Base-by-base conservation (phyloP, 1,139 yeast genomes). In the Suhomyces yuchorum region DNA sequence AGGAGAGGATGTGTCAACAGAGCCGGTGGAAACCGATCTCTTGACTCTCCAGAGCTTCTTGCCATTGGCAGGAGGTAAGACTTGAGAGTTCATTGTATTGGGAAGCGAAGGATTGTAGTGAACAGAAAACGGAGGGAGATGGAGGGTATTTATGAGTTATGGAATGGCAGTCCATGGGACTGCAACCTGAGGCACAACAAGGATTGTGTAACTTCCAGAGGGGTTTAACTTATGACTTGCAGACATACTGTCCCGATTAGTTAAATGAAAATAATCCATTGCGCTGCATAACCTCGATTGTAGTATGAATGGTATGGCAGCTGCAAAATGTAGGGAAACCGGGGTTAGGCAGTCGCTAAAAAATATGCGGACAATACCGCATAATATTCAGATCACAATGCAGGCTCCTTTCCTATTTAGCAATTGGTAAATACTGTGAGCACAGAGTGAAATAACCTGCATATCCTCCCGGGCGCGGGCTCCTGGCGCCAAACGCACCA, bases 1-100 rank as follows among this genome's bases (percentile, higher is more conserved):
- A 28, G 53, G 49, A 17, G 51, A 34, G 33, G 51, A 52, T 15
- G 42, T 37, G 28, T 43, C 42, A 28, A 54, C 48, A 22, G 50
- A 44, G 41, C 51, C 48, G 39, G 55, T 49, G 26, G 70, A 58
- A 17, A 56, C 61, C 19, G 65, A 50, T 55, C 71, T 67, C 57
- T 69, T 73, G 41, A 74, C 78, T 63, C 79, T 70, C 80, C 80
- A 75, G 54, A 75, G 66, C 54, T 75, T 75, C 53, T 69, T 74
- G 40, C 80, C 80, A 57, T 75, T 74, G 47, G 78, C 77, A 45
- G 79, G 78, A 49, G 78, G 78, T 56, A 66, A 56, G 38, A 66
- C 61, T 59, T 60, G 58, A 43, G 49, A 12, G 41, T 32, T 42
- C 51, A 48, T 47, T 47, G 32, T 43, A 33, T 42, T 43, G 22